Evolutionary conservation across 2,329 filamentous ascomycete genomes (phyloP).

Genomic region (Thelonectria rubi): DNA sequence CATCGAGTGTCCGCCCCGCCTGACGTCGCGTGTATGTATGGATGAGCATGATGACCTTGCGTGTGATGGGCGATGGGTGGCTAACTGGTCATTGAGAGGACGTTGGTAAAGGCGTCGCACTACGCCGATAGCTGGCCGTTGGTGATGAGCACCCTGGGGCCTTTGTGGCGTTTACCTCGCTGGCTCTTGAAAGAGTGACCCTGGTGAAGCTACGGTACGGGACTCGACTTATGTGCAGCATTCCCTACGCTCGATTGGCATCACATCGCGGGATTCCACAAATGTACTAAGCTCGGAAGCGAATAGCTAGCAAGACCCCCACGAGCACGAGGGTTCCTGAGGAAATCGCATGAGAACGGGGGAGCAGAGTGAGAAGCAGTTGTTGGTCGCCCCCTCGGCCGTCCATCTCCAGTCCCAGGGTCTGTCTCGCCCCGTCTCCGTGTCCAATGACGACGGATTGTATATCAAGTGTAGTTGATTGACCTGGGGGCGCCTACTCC

Average conservation of each 20-base stretch:
- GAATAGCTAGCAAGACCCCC: neutral
- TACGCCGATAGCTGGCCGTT: neutral
- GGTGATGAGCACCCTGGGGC: neutral
- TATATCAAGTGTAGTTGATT: neutral
- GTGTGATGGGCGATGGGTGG: neutral
- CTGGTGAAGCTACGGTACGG: neutral
- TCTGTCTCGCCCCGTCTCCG: neutral
- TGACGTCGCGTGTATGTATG: slow-evolving; percentile 2
- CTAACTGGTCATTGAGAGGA: neutral
- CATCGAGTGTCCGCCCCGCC: slow-evolving; percentile 8
- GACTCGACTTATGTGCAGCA: neutral
- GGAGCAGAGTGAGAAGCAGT: neutral
- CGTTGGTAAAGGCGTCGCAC: neutral
- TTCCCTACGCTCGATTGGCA: neutral
- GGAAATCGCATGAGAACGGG: neutral
- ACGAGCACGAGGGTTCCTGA: neutral
- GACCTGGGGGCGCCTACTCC: neutral
- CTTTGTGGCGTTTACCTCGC: neutral
- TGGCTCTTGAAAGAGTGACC: neutral
- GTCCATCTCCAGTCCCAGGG: neutral
- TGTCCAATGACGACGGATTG: neutral
- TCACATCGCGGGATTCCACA: neutral
- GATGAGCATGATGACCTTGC: neutral
- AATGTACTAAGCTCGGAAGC: neutral
- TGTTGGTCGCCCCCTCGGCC: neutral